Conservation (phyloP, 345 rosid genomes). For the Arabidopsis arenosa region DNA sequence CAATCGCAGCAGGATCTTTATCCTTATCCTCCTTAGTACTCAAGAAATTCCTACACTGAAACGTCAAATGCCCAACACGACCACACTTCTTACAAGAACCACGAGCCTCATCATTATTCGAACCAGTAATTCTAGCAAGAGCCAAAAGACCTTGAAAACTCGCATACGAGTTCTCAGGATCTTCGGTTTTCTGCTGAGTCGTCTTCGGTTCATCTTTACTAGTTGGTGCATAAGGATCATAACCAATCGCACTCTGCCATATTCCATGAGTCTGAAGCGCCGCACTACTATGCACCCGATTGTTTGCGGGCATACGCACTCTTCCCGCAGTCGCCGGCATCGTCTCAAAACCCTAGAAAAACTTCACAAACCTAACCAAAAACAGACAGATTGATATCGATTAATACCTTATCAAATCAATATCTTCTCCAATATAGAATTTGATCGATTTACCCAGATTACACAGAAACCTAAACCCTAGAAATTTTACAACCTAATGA, state of each 20-base stretch:
- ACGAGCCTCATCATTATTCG: constrained; percentile 84
- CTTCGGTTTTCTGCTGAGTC: constrained; percentile 49
- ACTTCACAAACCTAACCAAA: constrained; percentile 33
- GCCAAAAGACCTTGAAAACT: constrained; percentile 86
- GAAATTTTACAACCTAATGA: no score
- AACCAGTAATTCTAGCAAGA: constrained; percentile 79
- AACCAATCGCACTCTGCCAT: constrained; percentile 98
- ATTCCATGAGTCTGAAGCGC: constrained; percentile 97
- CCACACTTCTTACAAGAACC: constrained; percentile 94
- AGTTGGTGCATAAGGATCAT: constrained; percentile 92
- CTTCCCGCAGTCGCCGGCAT: constrained; percentile 99
- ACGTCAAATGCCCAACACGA: constrained; percentile 90
- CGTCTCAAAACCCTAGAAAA: constrained; percentile 45
- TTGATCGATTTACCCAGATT: background rate
- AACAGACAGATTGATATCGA: background rate
- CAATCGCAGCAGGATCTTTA: constrained; percentile 57
- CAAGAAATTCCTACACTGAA: constrained; percentile 86
- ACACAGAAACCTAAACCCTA: background rate
- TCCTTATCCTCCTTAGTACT: constrained; percentile 83
- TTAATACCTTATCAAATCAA: background rate
- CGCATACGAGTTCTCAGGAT: constrained; percentile 72
- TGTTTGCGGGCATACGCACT: constrained; percentile 99
- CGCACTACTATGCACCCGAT: constrained; percentile 97
- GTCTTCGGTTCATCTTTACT: constrained; percentile 74
- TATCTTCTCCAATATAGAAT: background rate